Evolutionary conservation across 2,329 filamentous ascomycete genomes (phyloP), one percentile per base, ranked within the genome.

Genomic region (Arthrobotrys iridis): DNA sequence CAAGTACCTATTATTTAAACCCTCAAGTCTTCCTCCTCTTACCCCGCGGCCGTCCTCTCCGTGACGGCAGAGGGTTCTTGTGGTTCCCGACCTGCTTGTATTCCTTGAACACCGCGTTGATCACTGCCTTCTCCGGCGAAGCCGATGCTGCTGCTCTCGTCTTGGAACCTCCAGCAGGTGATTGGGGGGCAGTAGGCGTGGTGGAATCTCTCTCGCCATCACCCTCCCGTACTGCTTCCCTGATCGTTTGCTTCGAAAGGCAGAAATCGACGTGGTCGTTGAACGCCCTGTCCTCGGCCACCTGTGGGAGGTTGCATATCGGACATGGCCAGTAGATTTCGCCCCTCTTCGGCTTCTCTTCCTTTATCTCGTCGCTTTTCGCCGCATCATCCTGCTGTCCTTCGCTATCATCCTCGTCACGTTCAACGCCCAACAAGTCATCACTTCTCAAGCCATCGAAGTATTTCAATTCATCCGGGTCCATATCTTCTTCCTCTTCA

Each of bases 201-300:
- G 11, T 52, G 1, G n/a, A n/a, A n/a, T 50, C 50, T 8, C n/a
- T 43, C 13, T 60, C 62, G 10, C 46, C 62, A 20, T 67, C 70
- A 7, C 70, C 70, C 24, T 85, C 85, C 68, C 92, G 89, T 0
- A 95, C 89, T 0, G 88, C 90, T 79, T 97, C 92, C 48, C 90
- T 90, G 79, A 99, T 98, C 0, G 93, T 92, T 80, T 91, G 88
- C 65, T 90, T 86, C 0, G 93, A 97, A 0, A 99, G 86, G 81
- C 95, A 99, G 6, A 91, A 87, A 81, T 99, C 95, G 59, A 99
- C 93, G 80, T 99, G 95, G 67, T 91, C 88, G 78, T 99, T 99
- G 83, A 98, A 96, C 0, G 83, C 84, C 48, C 86, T 86, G 81
- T 97, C 93, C 57, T 94, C 86, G 0, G 93, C 87, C 0, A 84